phyloP scores from a whole-genome alignment of 805 yeast species.

The Ogataea glucozyma region DNA sequence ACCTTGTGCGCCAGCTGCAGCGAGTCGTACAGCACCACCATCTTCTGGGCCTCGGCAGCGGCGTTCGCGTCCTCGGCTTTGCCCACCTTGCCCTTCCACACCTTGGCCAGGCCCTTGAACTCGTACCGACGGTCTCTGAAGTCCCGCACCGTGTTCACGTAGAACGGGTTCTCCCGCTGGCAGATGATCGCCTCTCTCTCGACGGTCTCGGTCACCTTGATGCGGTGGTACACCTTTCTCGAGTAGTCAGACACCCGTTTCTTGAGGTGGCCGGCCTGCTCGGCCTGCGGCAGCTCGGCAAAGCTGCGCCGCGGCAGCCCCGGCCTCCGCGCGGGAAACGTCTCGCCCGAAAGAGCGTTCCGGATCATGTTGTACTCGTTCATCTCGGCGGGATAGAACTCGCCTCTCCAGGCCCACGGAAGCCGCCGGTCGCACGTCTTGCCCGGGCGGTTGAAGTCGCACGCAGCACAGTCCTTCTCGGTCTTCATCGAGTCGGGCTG shows the following conservation, averaged over 20 bases:
- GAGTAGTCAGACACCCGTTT: slow-evolving; percentile 83
- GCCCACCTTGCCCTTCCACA: slow-evolving; percentile 82
- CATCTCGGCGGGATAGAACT: slow-evolving; percentile 85
- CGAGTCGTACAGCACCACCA: slow-evolving; percentile 92
- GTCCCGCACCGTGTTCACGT: slow-evolving; percentile 88
- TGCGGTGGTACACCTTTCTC: slow-evolving; percentile 77
- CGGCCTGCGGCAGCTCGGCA: slow-evolving; percentile 73
- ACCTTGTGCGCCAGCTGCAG: slow-evolving; percentile 96
- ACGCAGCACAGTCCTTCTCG: slow-evolving; percentile 94
- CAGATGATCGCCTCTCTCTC: slow-evolving; percentile 93
- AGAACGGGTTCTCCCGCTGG: slow-evolving; percentile 96
- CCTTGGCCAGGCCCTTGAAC: slow-evolving; percentile 88
- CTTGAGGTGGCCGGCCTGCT: slow-evolving; percentile 74
- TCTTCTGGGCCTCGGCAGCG: slow-evolving; percentile 88
- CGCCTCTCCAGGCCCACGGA: slow-evolving; percentile 99
- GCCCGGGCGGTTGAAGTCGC: slow-evolving; percentile 96
- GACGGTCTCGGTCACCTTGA: slow-evolving; percentile 78
- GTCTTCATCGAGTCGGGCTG: slow-evolving; percentile 98
- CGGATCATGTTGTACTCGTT: slow-evolving; percentile 90
- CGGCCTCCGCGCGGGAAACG: slow-evolving; percentile 63
- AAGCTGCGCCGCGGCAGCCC: slow-evolving; percentile 62
- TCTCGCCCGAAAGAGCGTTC: slow-evolving; percentile 76
- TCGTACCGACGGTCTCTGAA: slow-evolving; percentile 97
- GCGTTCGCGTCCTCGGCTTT: slow-evolving; percentile 59
- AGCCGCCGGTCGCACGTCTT: slow-evolving; percentile 88